These are phyloP conservation scores for Neurospora tetraspora DNA, from an alignment of 495 filamentous ascomycete species.

Conservation along the genomic window DNA sequence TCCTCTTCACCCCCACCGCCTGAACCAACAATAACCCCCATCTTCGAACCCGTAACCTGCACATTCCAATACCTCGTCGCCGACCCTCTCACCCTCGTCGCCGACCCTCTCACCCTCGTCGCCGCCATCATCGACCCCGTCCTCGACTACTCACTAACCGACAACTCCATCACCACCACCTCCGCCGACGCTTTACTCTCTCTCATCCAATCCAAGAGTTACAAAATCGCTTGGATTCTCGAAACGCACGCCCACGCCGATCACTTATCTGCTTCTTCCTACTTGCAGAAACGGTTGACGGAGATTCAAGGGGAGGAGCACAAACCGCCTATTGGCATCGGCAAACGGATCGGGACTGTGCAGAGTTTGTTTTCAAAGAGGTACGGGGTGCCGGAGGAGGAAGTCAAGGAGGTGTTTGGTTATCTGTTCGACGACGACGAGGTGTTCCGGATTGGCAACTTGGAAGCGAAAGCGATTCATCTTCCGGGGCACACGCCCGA, in stretches of 20 bases:
- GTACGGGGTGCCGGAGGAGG: slow-evolving; percentile 34
- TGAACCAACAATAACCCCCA: slow-evolving; percentile 15
- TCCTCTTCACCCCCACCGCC: too few species aligned
- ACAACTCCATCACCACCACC: slow-evolving; percentile 33
- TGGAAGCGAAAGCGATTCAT: slow-evolving; percentile 40
- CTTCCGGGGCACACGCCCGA: slow-evolving; percentile 55
- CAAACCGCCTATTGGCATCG: slow-evolving; percentile 40
- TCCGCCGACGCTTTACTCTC: slow-evolving; percentile 40
- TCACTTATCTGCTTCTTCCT: slow-evolving; percentile 46
- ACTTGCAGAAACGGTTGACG: slow-evolving; percentile 37
- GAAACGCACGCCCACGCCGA: slow-evolving; percentile 56
- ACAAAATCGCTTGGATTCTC: slow-evolving; percentile 40
- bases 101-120: slow-evolving; percentile 31
- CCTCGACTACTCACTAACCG: slow-evolving; percentile 42
- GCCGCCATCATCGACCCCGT: slow-evolving; percentile 52
- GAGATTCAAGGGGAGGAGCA: not conserved
- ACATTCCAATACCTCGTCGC: slow-evolving; percentile 54
- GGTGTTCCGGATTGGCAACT: slow-evolving; percentile 34
- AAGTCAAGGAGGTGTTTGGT: slow-evolving; percentile 40
- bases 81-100: slow-evolving; percentile 33
- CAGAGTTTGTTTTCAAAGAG: slow-evolving; percentile 37
- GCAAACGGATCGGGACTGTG: slow-evolving; percentile 43
- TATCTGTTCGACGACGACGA: slow-evolving; percentile 44
- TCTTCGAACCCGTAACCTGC: slow-evolving; percentile 25
- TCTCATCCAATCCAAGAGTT: slow-evolving; percentile 28